Base-by-base conservation (phyloP, 2,329 filamentous ascomycete species). In the Grosmannia serpens region DNA sequence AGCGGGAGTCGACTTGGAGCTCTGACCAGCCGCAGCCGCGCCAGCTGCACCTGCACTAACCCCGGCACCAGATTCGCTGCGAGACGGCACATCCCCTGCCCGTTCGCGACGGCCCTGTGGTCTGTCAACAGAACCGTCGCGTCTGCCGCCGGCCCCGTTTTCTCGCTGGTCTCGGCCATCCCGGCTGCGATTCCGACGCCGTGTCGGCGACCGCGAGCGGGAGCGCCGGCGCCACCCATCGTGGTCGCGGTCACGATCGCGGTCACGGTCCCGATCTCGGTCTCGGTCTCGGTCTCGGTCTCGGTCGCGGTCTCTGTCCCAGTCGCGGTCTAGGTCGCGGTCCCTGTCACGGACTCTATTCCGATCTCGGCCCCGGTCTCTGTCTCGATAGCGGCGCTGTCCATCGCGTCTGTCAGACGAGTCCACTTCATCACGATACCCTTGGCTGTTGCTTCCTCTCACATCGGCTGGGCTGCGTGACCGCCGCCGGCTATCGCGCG, bases 121-220 rank as follows among this genome's bases (percentile, higher is more conserved):
- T 70, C 80, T 81, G 68, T 89, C 86, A 70, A 81, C 82, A 70
- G 84, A 89, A 67, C 85, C 86, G 72, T 89, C 88, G 79, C 85
- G 85, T 75, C 62, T 47, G 20, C 85, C 85, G 67, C 75, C 74
- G 69, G 85, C n/a, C 2, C 53, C 84, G 66, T 83, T 76, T 66
- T 88, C 84, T 69, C 85, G 71, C 58, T 77, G 75, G 61, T 60
- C 54, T 4, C 60, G 56, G 4, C 69, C 78, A 56, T 90, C 88
- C 66, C 86, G 82, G 70, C 85, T 86, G 69, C 82, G 76, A 59
- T 78, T 77, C 60, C 81, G 77, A 61, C 80, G 77, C 64, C 78
- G 75, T 54, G 80, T 79, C 38, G 79, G 74, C 35, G 82, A 84
- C 62, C 81, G 76, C 57, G 85, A 79, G 65, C 80, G 78, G 52